These are phyloP conservation scores for Alopecurus myosuroides DNA, from an alignment of 176 grass and related monocot genomes.

Conservation along the genomic window DNA sequence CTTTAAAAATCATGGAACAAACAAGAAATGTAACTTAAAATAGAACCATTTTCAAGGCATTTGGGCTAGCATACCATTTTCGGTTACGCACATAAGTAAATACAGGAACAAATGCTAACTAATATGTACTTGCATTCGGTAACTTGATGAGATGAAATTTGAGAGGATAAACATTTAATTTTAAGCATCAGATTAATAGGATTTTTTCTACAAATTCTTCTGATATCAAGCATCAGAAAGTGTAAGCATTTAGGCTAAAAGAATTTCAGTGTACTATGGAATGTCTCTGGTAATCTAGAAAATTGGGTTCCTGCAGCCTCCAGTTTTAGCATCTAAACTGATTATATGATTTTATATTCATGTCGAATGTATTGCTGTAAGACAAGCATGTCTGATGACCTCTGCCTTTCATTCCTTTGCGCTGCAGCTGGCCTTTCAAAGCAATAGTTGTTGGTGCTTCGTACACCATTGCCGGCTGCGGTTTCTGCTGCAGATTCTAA, in stretches of 20 bases:
- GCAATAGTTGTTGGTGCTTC: neutral
- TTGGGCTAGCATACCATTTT: too few relatives aligned
- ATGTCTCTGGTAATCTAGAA: neutral
- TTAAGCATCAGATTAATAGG: too few relatives aligned
- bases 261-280: neutral
- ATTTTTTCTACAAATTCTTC: too few relatives aligned
- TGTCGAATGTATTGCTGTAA: neutral
- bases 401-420: neutral
- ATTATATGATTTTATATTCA: neutral
- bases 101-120: too few relatives aligned
- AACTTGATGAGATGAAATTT: too few relatives aligned
- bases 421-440: neutral
- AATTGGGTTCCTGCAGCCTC: neutral
- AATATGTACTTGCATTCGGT: too few relatives aligned
- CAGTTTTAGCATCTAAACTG: conserved; percentile 2
- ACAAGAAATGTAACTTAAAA: too few relatives aligned
- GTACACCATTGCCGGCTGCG: neutral
- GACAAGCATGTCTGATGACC: neutral
- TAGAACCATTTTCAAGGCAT: too few relatives aligned
- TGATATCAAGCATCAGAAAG: too few relatives aligned
- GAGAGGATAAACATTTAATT: too few relatives aligned
- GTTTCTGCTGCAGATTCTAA: neutral
- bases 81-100: too few relatives aligned
- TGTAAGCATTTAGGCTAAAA: neutral
- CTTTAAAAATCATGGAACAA: too few relatives aligned